Percentiles rank a stretch among this genome's conserved stretches.
phyloP scores from a whole-genome alignment of 306 rosid genomes.

The Pachyrhizus erosus region DNA sequence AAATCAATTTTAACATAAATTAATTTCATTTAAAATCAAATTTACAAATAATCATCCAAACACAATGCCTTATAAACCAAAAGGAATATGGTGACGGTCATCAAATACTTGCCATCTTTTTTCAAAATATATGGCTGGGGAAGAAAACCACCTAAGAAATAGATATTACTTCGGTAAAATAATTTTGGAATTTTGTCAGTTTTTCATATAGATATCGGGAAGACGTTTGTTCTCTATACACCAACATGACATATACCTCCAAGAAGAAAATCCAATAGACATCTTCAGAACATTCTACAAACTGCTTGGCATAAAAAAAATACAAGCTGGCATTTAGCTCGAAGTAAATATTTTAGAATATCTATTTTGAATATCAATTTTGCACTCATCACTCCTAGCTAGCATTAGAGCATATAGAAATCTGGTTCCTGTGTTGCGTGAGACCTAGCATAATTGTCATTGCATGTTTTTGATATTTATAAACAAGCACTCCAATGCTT shows the following conservation, averaged over 20 bases:
- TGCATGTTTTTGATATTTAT: constrained; percentile 14
- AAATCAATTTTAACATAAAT: not conserved
- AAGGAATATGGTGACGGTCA: not conserved
- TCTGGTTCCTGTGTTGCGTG: constrained; percentile 13
- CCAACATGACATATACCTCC: not conserved
- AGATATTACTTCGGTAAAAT: not conserved
- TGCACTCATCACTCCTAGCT: constrained; percentile 5
- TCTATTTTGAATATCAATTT: not conserved
- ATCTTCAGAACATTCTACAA: not conserved
- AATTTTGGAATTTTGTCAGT: not conserved
- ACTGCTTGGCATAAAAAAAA: not conserved
- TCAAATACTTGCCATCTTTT: not conserved
- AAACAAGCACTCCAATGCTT: constrained; percentile 32
- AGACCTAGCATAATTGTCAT: not conserved
- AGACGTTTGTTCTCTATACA: not conserved
- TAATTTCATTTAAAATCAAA: not conserved
- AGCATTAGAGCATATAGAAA: constrained; percentile 1
- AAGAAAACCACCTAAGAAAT: not conserved
- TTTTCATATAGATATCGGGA: not conserved
- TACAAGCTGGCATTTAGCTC: not conserved
- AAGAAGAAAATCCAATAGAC: not conserved
- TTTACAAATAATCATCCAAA: not conserved
- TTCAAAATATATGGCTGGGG: not conserved
- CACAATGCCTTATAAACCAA: not conserved
- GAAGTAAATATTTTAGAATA: not conserved